These are phyloP conservation scores for Cornus controversa DNA, from an alignment of 148 eudicot genomes.

Conservation along the genomic window DNA sequence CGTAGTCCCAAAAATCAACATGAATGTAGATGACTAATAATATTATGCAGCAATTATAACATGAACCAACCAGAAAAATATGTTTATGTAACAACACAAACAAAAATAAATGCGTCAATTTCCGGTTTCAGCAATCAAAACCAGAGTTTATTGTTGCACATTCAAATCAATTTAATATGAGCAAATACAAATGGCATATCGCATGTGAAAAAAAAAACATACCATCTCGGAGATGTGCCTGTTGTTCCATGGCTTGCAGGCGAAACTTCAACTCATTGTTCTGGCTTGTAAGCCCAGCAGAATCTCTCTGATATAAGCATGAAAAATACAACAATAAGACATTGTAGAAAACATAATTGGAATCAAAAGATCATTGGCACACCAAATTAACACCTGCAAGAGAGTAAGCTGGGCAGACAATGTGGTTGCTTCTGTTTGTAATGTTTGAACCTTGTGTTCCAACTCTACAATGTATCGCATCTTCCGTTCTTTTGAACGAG, in stretches of 20 bases:
- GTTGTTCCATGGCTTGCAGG: conserved; percentile 94
- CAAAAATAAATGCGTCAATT: background rate
- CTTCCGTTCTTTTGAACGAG: conserved; percentile 93
- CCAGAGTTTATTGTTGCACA: background rate
- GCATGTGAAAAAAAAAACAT: conserved; percentile 11
- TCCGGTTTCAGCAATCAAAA: background rate
- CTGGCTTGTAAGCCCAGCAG: conserved; percentile 72
- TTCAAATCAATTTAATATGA: background rate
- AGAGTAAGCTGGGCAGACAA: conserved; percentile 91
- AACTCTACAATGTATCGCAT: conserved; percentile 86
- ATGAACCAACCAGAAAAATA: background rate
- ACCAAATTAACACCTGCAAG: conserved; percentile 55
- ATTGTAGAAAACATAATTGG: background rate
- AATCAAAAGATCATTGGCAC: background rate
- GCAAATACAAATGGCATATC: background rate
- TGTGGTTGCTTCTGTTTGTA: conserved; percentile 97
- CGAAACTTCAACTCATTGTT: conserved; percentile 94
- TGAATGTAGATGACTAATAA: background rate
- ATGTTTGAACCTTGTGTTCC: conserved; percentile 93
- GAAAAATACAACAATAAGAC: background rate
- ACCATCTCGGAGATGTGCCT: conserved; percentile 97
- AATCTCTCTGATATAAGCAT: conserved; percentile 61
- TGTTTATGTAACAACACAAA: background rate
- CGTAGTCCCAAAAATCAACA: too few relatives aligned
- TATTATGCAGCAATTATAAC: background rate